phyloP scores from a whole-genome alignment of 1,139 yeast species.

The Meyerozyma athensensis region DNA sequence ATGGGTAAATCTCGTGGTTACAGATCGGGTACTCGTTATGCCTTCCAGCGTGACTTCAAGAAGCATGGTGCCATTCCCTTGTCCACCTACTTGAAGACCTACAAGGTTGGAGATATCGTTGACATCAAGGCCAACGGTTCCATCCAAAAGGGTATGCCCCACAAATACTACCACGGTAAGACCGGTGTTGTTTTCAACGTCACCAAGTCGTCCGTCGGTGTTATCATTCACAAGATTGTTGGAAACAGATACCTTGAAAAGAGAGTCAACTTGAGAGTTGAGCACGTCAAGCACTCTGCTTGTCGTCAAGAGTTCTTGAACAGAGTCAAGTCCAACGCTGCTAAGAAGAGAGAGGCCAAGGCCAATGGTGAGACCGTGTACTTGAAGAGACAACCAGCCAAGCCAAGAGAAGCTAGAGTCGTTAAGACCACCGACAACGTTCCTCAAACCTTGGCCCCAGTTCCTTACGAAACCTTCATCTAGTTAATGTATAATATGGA shows the following conservation, averaged over 20 bases:
- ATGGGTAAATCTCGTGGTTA: constrained; percentile 6
- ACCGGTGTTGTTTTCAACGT: constrained; percentile 10
- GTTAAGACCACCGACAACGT: constrained; percentile 7
- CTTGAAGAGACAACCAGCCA: constrained; percentile 9
- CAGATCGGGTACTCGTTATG: constrained; percentile 10
- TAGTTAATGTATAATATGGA: constrained; percentile 6
- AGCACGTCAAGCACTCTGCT: constrained; percentile 10
- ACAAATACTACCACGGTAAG: constrained; percentile 11
- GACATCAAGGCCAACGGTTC: constrained; percentile 10
- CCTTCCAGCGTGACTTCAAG: constrained; percentile 9
- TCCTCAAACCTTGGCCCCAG: constrained; percentile 10
- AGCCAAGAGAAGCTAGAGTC: constrained; percentile 8
- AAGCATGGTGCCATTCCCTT: constrained; percentile 8
- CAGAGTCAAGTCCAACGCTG: constrained; percentile 10
- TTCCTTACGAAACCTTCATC: constrained; percentile 9
- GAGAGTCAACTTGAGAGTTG: constrained; percentile 9
- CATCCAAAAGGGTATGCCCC: constrained; percentile 10
- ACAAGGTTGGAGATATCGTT: constrained; percentile 10
- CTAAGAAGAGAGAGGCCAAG: constrained; percentile 8
- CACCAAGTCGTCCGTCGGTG: constrained; percentile 10
- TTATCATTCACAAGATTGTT: constrained; percentile 8
- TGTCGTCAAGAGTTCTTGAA: constrained; percentile 9
- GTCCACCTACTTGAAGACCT: constrained; percentile 9
- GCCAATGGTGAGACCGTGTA: constrained; percentile 7
- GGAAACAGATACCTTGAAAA: constrained; percentile 9